A percentile compares a stretch with the other conserved stretches of the same genome.
Evolutionary conservation across 2,329 filamentous ascomycete genomes (phyloP).

Genomic region (Penicillium olsonii): DNA sequence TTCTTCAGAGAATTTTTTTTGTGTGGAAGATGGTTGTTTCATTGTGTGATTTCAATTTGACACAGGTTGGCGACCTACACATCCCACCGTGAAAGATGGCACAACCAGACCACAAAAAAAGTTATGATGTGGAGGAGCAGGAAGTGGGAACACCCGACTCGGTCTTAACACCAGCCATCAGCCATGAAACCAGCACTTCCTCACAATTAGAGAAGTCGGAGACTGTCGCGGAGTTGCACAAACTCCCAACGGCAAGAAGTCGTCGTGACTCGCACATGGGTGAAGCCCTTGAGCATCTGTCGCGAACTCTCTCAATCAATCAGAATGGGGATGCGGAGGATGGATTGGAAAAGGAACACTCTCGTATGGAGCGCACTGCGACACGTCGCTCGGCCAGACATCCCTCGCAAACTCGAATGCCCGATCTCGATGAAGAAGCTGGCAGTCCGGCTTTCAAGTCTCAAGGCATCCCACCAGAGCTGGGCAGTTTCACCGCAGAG

Average conservation of each 20-base stretch:
- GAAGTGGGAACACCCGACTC: not conserved
- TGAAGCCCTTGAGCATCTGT: slow-evolving; percentile 16
- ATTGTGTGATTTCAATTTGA: not conserved
- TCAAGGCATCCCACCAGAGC: slow-evolving; percentile 16
- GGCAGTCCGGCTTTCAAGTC: slow-evolving; percentile 8
- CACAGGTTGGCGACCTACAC: not conserved
- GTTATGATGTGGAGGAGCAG: not conserved
- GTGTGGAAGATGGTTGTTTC: not conserved
- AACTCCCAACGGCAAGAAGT: slow-evolving; percentile 10
- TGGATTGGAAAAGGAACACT: slow-evolving; percentile 9
- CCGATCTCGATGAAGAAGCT: slow-evolving; percentile 15
- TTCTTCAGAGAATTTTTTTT: not conserved
- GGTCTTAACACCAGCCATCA: not conserved
- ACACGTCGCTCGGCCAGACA: slow-evolving; percentile 11
- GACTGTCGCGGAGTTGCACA: slow-evolving; percentile 16
- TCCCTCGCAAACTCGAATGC: slow-evolving; percentile 9
- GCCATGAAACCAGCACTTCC: not conserved
- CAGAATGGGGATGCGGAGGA: slow-evolving; percentile 1
- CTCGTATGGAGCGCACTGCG: slow-evolving; percentile 13
- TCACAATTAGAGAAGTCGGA: slow-evolving; percentile 1
- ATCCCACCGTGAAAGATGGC: not conserved
- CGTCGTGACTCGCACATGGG: slow-evolving; percentile 19
- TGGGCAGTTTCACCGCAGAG: slow-evolving; percentile 16
- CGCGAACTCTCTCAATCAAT: slow-evolving; percentile 8
- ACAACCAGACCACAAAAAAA: not conserved